phyloP scores from a whole-genome alignment of 1,139 yeast genomes.

The Geotrichum reessii region DNA sequence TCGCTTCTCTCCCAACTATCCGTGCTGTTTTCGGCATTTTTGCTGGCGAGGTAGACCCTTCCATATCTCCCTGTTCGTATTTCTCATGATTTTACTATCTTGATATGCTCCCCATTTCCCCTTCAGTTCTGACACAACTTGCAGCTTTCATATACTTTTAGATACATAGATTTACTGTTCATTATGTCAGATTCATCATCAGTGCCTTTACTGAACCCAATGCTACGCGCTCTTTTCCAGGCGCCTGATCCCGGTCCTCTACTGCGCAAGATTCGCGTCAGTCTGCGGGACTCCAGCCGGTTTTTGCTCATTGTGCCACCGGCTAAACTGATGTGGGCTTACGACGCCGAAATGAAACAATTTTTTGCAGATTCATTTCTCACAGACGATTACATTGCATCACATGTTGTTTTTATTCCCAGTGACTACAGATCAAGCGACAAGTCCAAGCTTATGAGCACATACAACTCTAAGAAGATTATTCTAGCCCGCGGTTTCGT shows the following conservation, averaged over 20 bases:
- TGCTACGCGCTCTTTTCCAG: conserved; percentile 15
- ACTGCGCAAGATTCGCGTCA: conserved; percentile 10
- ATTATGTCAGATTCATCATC: neutral
- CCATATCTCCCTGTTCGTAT: too few relatives aligned
- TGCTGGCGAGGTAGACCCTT: neutral
- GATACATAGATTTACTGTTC: neutral
- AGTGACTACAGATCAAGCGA: conserved; percentile 39
- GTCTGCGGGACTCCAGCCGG: conserved; percentile 15
- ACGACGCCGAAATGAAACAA: conserved; percentile 46
- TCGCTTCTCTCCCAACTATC: neutral
- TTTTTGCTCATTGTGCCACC: conserved; percentile 18
- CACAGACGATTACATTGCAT: conserved; percentile 59
- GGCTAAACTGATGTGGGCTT: conserved; percentile 34
- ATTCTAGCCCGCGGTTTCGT: conserved; percentile 52
- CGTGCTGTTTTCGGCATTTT: neutral
- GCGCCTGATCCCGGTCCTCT: conserved; percentile 15
- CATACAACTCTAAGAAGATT: conserved; percentile 57
- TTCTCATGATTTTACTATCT: neutral
- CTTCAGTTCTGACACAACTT: neutral
- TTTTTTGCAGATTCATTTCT: conserved; percentile 54
- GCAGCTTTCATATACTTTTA: neutral
- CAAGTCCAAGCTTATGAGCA: conserved; percentile 47
- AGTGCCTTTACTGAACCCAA: conserved; percentile 11
- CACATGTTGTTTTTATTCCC: conserved; percentile 54
- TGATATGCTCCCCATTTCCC: neutral